Evolutionary conservation across 2,329 filamentous ascomycete genomes (phyloP), one percentile per base, ranked within the genome.

Genomic region (Teratosphaeria epicoccoides): DNA sequence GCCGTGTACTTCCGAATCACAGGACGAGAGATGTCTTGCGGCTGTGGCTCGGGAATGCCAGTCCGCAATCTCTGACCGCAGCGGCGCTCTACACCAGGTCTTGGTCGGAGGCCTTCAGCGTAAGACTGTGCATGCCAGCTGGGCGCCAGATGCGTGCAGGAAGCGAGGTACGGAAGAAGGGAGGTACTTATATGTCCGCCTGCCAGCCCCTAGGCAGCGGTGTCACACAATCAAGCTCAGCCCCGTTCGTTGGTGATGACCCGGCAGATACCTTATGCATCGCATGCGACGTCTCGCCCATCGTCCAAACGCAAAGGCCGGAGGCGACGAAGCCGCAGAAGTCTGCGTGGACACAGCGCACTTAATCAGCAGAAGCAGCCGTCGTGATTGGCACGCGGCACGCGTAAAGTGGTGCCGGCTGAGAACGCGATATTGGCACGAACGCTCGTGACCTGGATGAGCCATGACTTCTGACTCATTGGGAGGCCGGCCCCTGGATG

Each of bases 101-200:
- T n/a, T n/a, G n/a, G n/a, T n/a, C n/a, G n/a, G 4, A 40, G 33
- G 33, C 33, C 20, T 9, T 20, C 1, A 17, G 4, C 14, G 33
- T 40, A 17, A 5, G n/a, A 17, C 7, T 40, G n/a, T 40, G 14
- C 33, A 40, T 40, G 33, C 33, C 17, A 40, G 4, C 10, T 14
- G 29, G 40, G 23, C 24, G 25, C 23, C 17, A 20, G 17, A 50
- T 14, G 23, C 12, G 24, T n/a, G n/a, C 24, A 6, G 10, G 25
- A 17, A 24, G 28, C 22, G 49, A 43, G 14, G 10, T 43, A 51
- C 26, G 47, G 37, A 23, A 28, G n/a, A 17, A 22, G 46, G 49
- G 47, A 33, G 17, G 22, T 17, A 43, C 37, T 24, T 47, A 47
- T 33, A 46, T 24, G 33, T 50, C 46, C 24, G 45, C 47, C 52